Evolutionary conservation across 805 yeast genomes (phyloP).

Genomic region (Ogataea siamensis): DNA sequence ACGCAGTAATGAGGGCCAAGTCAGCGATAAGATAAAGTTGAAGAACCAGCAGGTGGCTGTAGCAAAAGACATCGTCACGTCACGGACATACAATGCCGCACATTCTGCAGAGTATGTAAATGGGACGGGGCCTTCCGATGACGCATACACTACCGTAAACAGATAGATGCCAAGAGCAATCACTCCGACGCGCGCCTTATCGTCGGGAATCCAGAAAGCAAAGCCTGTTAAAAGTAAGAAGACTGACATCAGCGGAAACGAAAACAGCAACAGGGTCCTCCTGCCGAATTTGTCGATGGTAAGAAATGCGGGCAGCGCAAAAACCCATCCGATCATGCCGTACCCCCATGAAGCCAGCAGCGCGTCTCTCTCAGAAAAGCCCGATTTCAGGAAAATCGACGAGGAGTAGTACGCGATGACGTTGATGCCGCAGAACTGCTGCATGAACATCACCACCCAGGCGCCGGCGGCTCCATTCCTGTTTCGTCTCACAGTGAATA

Average conservation of each 20-base stretch:
- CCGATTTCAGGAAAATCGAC: constrained; percentile 66
- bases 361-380: constrained; percentile 59
- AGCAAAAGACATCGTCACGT: constrained; percentile 77
- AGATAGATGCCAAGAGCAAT: constrained; percentile 73
- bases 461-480: constrained; percentile 81
- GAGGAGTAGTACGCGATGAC: constrained; percentile 86
- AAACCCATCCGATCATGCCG: constrained; percentile 75
- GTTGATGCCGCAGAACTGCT: constrained; percentile 88
- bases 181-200: constrained; percentile 59
- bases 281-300: constrained; percentile 80
- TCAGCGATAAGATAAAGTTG: constrained; percentile 65
- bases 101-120: constrained; percentile 87
- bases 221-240: constrained; percentile 64
- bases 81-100: constrained; percentile 75
- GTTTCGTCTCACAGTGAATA: constrained; percentile 73
- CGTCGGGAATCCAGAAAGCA: constrained; percentile 64
- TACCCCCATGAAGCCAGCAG: constrained; percentile 83
- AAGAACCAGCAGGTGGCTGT: constrained; percentile 75
- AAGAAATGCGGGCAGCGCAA: constrained; percentile 80
- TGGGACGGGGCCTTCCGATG: constrained; percentile 89
- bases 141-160: constrained; percentile 70
- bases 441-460: constrained; percentile 83
- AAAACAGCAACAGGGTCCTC: constrained; percentile 52
- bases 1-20: constrained; percentile 72
- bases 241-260: constrained; percentile 64